Conservation (phyloP, 2,329 filamentous ascomycete species). For the Trichophyton equinum region DNA sequence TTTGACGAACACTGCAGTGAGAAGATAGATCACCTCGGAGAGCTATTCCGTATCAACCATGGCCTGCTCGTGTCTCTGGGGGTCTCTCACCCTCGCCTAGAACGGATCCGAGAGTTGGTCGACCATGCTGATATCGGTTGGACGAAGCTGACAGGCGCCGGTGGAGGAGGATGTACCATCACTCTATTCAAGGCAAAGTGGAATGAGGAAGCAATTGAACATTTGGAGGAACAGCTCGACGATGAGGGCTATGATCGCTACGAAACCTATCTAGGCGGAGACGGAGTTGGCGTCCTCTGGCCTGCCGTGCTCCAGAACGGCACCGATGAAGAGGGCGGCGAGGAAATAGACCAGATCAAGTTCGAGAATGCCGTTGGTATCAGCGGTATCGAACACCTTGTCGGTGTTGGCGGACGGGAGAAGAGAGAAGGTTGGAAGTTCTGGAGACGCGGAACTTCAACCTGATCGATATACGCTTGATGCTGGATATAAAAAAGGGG, state of each 20-base stretch:
- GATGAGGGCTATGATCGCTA: conserved; percentile 71
- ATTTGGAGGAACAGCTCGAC: conserved; percentile 53
- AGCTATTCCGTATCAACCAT: conserved; percentile 88
- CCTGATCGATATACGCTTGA: neutral
- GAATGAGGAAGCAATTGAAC: conserved; percentile 43
- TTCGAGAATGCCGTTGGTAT: conserved; percentile 74
- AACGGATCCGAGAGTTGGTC: conserved; percentile 80
- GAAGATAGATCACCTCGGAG: conserved; percentile 61
- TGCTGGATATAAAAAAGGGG: no score
- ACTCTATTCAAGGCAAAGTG: conserved; percentile 65
- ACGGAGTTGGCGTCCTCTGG: conserved; percentile 88
- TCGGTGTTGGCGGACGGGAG: conserved; percentile 61
- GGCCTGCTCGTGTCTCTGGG: conserved; percentile 81
- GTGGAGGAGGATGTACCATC: conserved; percentile 91
- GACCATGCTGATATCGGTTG: conserved; percentile 84
- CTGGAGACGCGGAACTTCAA: conserved; percentile 43
- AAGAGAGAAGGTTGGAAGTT: conserved; percentile 77
- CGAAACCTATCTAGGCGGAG: conserved; percentile 78
- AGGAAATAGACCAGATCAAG: conserved; percentile 84
- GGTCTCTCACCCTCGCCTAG: conserved; percentile 85
- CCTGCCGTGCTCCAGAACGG: conserved; percentile 82
- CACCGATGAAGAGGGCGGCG: conserved; percentile 65
- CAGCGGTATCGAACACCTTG: conserved; percentile 74
- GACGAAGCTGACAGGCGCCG: conserved; percentile 94
- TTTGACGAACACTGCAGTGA: conserved; percentile 44